These are phyloP conservation scores for Hura crepitans DNA, from an alignment of 441 rosid species.

Conservation along the genomic window DNA sequence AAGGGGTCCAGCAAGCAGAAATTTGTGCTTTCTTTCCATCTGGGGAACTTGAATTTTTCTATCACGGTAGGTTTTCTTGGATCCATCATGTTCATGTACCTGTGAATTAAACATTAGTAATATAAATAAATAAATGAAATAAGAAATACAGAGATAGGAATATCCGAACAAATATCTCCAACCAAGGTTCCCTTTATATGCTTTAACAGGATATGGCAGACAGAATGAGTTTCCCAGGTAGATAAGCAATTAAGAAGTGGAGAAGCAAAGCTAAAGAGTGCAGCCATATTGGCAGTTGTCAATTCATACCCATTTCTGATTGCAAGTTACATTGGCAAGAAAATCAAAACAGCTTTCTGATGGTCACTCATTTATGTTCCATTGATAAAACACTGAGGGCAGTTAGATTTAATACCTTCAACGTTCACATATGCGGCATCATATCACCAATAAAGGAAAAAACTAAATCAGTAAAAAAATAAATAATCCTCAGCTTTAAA, in stretches of 20 bases:
- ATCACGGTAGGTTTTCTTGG: not conserved
- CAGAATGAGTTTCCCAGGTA: conserved; percentile 13
- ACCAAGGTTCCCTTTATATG: not conserved
- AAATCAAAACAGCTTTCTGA: not conserved
- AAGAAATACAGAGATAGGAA: not conserved
- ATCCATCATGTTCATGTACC: not conserved
- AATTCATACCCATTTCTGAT: not conserved
- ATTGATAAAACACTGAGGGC: not conserved
- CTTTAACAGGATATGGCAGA: not conserved
- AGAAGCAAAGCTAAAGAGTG: not conserved
- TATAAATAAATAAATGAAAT: not conserved
- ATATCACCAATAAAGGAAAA: not conserved
- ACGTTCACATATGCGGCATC: not conserved
- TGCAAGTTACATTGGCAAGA: not conserved
- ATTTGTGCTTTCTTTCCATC: not conserved
- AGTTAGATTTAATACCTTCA: not conserved
- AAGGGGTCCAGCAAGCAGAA: not conserved
- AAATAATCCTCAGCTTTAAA: not conserved
- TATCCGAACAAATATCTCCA: not conserved
- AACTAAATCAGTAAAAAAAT: not conserved
- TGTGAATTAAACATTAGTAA: not conserved
- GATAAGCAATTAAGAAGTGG: not conserved
- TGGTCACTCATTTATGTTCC: not conserved
- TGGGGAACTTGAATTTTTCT: not conserved
- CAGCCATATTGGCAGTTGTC: not conserved